Evolutionary conservation across 2,329 filamentous ascomycete genomes (phyloP).

Genomic region (Fulvia fulva): DNA sequence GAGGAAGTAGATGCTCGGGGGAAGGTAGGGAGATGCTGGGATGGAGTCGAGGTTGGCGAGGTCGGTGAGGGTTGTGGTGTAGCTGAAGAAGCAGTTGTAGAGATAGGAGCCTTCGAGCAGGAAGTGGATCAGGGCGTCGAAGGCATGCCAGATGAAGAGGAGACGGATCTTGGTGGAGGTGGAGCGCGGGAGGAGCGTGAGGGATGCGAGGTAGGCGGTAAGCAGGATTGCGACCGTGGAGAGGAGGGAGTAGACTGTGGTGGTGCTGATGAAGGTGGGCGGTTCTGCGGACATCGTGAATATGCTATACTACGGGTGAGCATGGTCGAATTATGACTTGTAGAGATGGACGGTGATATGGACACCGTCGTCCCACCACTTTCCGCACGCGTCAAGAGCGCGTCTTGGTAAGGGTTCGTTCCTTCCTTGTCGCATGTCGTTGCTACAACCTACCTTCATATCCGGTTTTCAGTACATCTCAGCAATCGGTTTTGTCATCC

Average conservation of each 20-base stretch:
- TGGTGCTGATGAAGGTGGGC: constrained; percentile 39
- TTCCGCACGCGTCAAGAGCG: neutral
- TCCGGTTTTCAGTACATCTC: too few relatives aligned
- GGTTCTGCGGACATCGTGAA: neutral
- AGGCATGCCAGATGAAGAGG: constrained; percentile 92
- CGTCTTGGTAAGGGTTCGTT: neutral
- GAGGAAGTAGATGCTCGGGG: constrained; percentile 51
- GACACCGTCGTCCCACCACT: neutral
- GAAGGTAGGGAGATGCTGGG: constrained; percentile 39
- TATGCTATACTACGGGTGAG: neutral
- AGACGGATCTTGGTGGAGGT: constrained; percentile 60
- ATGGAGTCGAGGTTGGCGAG: constrained; percentile 3
- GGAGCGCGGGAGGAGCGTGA: constrained; percentile 49
- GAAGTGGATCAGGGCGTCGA: constrained; percentile 88
- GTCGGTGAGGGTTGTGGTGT: constrained; percentile 40
- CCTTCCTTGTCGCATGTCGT: too few relatives aligned
- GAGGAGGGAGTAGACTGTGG: constrained; percentile 53
- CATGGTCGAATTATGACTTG: neutral
- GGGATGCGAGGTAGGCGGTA: constrained; percentile 49
- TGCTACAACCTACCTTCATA: too few relatives aligned
- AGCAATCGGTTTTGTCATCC: too few relatives aligned
- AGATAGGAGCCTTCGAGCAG: constrained; percentile 87
- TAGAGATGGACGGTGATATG: neutral
- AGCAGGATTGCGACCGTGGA: constrained; percentile 53
- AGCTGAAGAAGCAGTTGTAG: constrained; percentile 87